Conservation (phyloP, 2,329 filamentous ascomycete species). For the Fusarium sp. region DNA sequence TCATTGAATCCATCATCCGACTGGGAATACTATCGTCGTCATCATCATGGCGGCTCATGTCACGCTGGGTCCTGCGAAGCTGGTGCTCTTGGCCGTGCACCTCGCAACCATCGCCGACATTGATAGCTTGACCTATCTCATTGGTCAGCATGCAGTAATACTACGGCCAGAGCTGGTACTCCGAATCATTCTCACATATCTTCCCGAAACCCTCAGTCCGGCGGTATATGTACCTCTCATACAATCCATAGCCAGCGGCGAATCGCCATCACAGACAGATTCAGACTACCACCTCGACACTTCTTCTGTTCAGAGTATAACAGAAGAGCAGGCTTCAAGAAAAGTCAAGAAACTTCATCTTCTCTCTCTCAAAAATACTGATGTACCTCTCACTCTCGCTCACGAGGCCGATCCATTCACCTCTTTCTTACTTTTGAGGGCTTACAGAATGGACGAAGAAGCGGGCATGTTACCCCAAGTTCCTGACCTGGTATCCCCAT, state of each 20-base stretch:
- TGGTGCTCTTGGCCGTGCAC: conserved; percentile 77
- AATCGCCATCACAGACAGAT: conserved; percentile 52
- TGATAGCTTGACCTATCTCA: conserved; percentile 67
- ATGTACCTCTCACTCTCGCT: conserved; percentile 56
- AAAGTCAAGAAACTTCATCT: conserved; percentile 71
- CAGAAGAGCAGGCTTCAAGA: conserved; percentile 70
- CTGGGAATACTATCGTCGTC: neutral
- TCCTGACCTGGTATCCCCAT: conserved; percentile 73
- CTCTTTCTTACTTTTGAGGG: conserved; percentile 73
- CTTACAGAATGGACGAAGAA: conserved; percentile 74
- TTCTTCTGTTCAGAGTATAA: conserved; percentile 64
- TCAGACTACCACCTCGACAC: conserved; percentile 61
- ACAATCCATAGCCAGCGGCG: conserved; percentile 61
- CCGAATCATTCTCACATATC: conserved; percentile 77
- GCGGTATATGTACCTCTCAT: conserved; percentile 70
- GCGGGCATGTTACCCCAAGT: conserved; percentile 77
- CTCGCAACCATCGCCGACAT: conserved; percentile 74
- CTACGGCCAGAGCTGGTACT: conserved; percentile 73
- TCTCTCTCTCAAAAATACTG: conserved; percentile 62
- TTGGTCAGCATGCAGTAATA: conserved; percentile 63
- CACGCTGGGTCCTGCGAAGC: conserved; percentile 70
- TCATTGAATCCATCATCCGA: neutral
- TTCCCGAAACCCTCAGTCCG: conserved; percentile 76
- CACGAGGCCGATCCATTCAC: conserved; percentile 64
- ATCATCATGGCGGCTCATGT: conserved; percentile 37